A percentile compares a stretch with the other conserved stretches of the same genome.
phyloP scores from a whole-genome alignment of 768 basidiomycete species.

The Hygrocybe coccinea region DNA sequence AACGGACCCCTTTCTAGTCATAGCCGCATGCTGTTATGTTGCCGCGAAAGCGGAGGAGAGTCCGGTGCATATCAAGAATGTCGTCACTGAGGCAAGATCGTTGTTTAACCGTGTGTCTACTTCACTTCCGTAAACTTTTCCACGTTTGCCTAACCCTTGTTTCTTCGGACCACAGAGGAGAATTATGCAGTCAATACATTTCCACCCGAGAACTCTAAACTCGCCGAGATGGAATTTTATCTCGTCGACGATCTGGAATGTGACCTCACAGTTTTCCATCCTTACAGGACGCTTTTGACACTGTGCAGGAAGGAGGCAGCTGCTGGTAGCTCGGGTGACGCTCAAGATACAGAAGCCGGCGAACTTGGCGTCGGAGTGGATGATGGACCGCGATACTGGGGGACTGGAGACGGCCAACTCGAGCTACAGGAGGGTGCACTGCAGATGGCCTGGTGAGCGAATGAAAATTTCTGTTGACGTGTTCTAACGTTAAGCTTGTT shows the following conservation, averaged over 20 bases:
- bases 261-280: constrained; percentile 89
- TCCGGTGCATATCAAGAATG: constrained; percentile 89
- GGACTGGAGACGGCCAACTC: constrained; percentile 72
- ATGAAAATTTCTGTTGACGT: background rate
- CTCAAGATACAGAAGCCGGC: constrained; percentile 52
- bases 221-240: constrained; percentile 99
- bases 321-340: constrained; percentile 34
- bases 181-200: constrained; percentile 76
- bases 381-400: constrained; percentile 71
- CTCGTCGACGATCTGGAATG: constrained; percentile 95
- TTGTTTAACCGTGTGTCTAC: constrained; percentile 63
- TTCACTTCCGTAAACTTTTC: background rate
- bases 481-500: background rate
- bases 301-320: constrained; percentile 61
- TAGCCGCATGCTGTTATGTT: constrained; percentile 90
- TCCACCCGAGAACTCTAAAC: constrained; percentile 79
- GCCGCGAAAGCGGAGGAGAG: constrained; percentile 97
- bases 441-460: constrained; percentile 83
- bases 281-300: constrained; percentile 82
- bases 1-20: constrained; percentile 90
- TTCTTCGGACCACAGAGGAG: constrained; percentile 39
- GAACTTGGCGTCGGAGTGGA: constrained; percentile 49
- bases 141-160: background rate
- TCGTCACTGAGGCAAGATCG: constrained; percentile 75
- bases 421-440: constrained; percentile 71